phyloP scores from a whole-genome alignment of 495 filamentous ascomycete species.

The Elaphomyces granulatus region DNA sequence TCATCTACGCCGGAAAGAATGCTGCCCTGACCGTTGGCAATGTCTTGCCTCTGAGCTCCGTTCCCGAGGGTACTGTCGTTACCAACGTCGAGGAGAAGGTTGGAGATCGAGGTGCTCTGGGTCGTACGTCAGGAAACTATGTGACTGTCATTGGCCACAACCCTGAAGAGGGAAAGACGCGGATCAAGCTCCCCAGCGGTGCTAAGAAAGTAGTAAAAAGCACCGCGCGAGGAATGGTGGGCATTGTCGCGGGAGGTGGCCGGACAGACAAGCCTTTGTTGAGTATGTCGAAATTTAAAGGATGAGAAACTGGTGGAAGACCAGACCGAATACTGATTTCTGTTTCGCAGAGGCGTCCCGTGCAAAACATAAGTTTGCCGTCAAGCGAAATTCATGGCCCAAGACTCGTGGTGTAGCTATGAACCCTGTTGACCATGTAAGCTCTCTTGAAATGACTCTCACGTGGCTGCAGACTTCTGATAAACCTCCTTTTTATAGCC shows the following conservation, averaged over 20 bases:
- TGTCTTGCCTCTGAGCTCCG: conserved; percentile 79
- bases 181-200: conserved; percentile 95
- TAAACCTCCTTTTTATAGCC: conserved; percentile 37
- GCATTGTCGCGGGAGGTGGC: conserved; percentile 98
- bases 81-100: conserved; percentile 96
- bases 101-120: conserved; percentile 90
- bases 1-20: conserved; percentile 99
- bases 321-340: conserved; percentile 3
- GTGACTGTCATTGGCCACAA: conserved; percentile 98
- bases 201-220: conserved; percentile 98
- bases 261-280: conserved; percentile 98
- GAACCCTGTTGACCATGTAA: conserved; percentile 98
- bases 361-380: conserved; percentile 98
- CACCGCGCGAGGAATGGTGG: conserved; percentile 91
- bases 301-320: not conserved
- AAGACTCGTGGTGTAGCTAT: conserved; percentile 99
- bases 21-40: conserved; percentile 91
- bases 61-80: conserved; percentile 97
- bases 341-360: conserved; percentile 74
- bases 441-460: conserved; percentile 11
- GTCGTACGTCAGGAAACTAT: conserved; percentile 97
- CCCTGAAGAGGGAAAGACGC: conserved; percentile 97
- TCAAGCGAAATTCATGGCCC: conserved; percentile 99
- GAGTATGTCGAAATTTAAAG: conserved; percentile 36
- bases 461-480: conserved; percentile 15